Conservation (phyloP, 164 flowering plant species). For the Sextonia rubra region DNA sequence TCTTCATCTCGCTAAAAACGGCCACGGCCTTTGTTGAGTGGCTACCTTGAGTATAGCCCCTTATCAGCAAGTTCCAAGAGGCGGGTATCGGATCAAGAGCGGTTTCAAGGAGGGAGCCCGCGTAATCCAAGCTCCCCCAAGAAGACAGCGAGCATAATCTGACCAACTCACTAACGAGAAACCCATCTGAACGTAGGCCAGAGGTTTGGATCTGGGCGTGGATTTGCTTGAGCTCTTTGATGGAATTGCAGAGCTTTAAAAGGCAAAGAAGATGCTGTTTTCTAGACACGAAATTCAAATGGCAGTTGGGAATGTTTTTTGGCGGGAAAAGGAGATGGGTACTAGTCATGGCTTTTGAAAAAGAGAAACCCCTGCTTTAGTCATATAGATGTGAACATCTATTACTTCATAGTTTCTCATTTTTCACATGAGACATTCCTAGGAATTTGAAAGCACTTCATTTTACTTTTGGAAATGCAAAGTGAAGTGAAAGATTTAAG, state of each 20-base stretch:
- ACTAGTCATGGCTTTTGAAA: neutral
- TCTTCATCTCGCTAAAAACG: slow-evolving; percentile 2
- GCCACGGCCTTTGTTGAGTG: neutral
- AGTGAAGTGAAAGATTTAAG: neutral
- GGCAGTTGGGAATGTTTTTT: neutral
- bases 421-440: neutral
- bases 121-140: slow-evolving; percentile 7
- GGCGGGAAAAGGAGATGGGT: neutral
- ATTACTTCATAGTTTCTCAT: neutral
- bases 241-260: slow-evolving; percentile 9
- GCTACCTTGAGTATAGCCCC: slow-evolving; percentile 5
- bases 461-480: too few species aligned
- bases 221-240: slow-evolving; percentile 12
- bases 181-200: slow-evolving; percentile 9
- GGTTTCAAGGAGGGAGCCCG: slow-evolving; percentile 5
- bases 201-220: slow-evolving; percentile 13
- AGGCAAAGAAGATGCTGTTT: slow-evolving; percentile 12
- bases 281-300: slow-evolving; percentile 3
- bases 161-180: slow-evolving; percentile 6
- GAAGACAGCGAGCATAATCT: slow-evolving; percentile 14
- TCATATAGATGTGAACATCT: neutral
- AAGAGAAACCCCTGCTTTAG: neutral
- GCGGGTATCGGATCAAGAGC: slow-evolving; percentile 2
- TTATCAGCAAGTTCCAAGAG: slow-evolving; percentile 14
- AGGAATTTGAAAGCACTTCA: too few species aligned